These are phyloP conservation scores for Anthoceros angustus DNA, from an alignment of 225 moss, liverwort and hornwort species.

Conservation along the genomic window DNA sequence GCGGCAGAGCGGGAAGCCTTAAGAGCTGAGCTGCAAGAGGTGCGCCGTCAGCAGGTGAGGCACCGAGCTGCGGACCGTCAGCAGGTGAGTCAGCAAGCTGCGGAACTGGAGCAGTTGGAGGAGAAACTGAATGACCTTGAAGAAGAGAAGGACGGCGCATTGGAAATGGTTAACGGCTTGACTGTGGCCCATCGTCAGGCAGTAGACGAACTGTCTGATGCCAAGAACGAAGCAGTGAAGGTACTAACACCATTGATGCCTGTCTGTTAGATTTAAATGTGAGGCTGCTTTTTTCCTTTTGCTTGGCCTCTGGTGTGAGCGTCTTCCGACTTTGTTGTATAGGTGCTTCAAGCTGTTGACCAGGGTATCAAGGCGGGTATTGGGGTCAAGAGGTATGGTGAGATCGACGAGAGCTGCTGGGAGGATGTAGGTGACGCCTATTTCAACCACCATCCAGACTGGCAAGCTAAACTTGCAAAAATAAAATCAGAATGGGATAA, in stretches of 20 bases:
- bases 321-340: not conserved
- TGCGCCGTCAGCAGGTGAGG: not conserved
- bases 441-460: not conserved
- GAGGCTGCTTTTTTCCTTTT: not conserved
- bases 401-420: not conserved
- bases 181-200: not conserved
- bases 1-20: conserved; percentile 3
- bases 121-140: not conserved
- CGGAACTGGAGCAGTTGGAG: not conserved
- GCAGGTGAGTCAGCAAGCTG: not conserved
- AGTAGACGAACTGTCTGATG: not conserved
- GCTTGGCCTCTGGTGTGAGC: not conserved
- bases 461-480: not conserved
- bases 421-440: not conserved
- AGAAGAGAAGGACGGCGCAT: not conserved
- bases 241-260: not conserved
- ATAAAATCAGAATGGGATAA: not conserved
- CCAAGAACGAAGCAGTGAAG: not conserved
- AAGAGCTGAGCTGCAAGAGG: conserved; percentile 10
- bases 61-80: not conserved
- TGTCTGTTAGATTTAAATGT: conserved; percentile 1
- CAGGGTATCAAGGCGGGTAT: not conserved
- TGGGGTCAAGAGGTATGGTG: not conserved
- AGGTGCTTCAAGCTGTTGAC: not conserved
- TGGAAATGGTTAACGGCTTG: not conserved